Base-by-base conservation (phyloP, 2,329 filamentous ascomycete genomes). In the Cyanodermella asteris region DNA sequence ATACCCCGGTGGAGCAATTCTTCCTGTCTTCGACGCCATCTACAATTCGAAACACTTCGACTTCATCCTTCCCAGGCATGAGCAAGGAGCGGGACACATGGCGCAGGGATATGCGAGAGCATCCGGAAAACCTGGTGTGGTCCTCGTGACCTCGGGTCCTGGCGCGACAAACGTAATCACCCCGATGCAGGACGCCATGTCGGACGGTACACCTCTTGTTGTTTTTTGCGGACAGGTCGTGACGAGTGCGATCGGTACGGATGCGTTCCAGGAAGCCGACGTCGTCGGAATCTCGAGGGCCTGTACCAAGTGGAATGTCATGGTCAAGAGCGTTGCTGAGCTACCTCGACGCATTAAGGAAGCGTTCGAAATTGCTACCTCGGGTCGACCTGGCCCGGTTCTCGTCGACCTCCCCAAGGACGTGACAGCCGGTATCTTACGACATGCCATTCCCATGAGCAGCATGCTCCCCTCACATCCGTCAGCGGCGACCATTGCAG, bases 1-100 rank as follows among this genome's bases (percentile, higher is more conserved):
- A 33, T 94, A 94, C 54, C 78, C 84, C 37, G 84, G 84, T 41
- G 84, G 87, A 46, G 82, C 87, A 36, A 94, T 94, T 53, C 71
- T 94, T 18, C 87, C 87, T 40, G 84, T 94, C 21, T 94, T 93
- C 57, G 87, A 97, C 50, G 87, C 87, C 43, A 94, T 97, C 46
- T 91, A 91, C 64, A 91, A 93, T 59, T 94, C 84, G 29, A 71
- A 76, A 57, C 75, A 93, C 53, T 91, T 94, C 56, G 72, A 93
- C 34, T 94, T 97, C 45, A 70, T 94, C 49, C 69, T 94, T 6
- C 87, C 87, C 16, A 71, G 77, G 51, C 87, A 97, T 54, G 87
- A 94, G 56, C 87, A 97, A 55, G 87, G 87, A 37, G 87, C 87
- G 30, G 87, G 87, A 35, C 87, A 97, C 55, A 97, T 94, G 87